Base-by-base conservation (phyloP, 2,329 filamentous ascomycete genomes). In the Calonectria honghensis region DNA sequence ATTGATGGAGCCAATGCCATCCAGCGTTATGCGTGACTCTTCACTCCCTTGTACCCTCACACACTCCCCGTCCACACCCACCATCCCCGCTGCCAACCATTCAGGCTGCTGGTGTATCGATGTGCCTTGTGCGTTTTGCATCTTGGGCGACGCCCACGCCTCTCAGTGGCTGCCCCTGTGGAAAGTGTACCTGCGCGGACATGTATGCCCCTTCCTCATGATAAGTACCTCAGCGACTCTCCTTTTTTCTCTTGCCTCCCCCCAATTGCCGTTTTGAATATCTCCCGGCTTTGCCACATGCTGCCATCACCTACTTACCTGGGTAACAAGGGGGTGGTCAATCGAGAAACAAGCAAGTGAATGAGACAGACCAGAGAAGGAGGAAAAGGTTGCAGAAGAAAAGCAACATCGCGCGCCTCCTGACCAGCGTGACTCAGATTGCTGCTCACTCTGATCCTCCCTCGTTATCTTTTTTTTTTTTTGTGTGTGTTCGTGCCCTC, bases 101-200 rank as follows among this genome's bases (percentile, higher is more conserved):
- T 69, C 71, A 73, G 48, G 48, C 65, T 67, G 65, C 45, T 39
- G 65, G 35, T 48, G 32, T 63, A 48, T 41, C 52, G 32, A 72
- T 68, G 70, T 51, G 64, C 70, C 64, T 73, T 29, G 70, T 68
- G 70, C 65, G 65, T 68, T 73, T 67, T 69, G 66, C 71, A 73
- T 69, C 39, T 24, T 65, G 39, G 57, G 69, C 66, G 50, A 65
- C 71, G 31, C 65, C 45, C 37, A 41, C 52, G 64, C 32, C 29
- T 65, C 57, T 64, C 31, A 64, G 64, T 72, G 52, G 70, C 20
- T 35, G 69, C 69, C 52, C 52, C 32, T 35, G 52, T 68, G 24
- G 29, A 52, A 68, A 75, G 68, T 72, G 73, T 69, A 75, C 73
- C 73, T 75, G 66, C 65, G 41, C 65, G 41, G 73, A 73, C 70